Percentiles rank a stretch among this genome's conserved stretches.
These are phyloP conservation scores for Alternaria sp. DNA, from an alignment of 2,329 filamentous ascomycete species.

Conservation along the genomic window DNA sequence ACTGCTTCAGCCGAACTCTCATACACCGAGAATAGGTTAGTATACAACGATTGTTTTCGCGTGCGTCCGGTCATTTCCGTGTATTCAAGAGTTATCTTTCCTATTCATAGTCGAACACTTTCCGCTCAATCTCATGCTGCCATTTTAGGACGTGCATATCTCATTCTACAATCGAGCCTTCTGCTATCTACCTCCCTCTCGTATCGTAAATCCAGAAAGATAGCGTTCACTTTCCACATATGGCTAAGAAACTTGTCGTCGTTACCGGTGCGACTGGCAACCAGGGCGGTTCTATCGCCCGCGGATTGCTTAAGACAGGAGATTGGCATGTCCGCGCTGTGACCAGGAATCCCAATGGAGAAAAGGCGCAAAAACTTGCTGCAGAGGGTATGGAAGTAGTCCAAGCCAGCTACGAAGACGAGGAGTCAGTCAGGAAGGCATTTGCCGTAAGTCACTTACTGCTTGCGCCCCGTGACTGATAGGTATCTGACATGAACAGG, in stretches of 20 bases:
- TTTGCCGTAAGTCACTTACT: constrained; percentile 13
- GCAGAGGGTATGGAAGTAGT: constrained; percentile 52
- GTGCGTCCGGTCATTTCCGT: not conserved
- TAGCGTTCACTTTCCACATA: constrained; percentile 30
- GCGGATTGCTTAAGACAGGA: constrained; percentile 53
- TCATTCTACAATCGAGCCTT: not conserved
- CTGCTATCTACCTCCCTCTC: not conserved
- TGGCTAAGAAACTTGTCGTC: constrained; percentile 37
- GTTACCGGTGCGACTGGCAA: constrained; percentile 41
- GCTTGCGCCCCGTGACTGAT: not conserved
- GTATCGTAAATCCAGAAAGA: not conserved
- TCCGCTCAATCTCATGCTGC: not conserved
- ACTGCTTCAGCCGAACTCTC: not conserved
- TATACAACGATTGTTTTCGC: not conserved
- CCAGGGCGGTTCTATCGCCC: constrained; percentile 35
- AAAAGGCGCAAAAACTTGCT: constrained; percentile 31
- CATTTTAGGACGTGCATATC: not conserved
- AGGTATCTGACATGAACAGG: constrained; percentile 11
- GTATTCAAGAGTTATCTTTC: not conserved
- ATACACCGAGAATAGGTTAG: not conserved
- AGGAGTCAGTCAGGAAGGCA: constrained; percentile 16
- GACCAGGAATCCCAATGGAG: constrained; percentile 49
- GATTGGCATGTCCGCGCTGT: constrained; percentile 61
- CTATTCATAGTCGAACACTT: not conserved
- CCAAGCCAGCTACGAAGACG: constrained; percentile 20